phyloP scores from a whole-genome alignment of 176 grass and related monocot genomes.

The Musa troglodytarum region DNA sequence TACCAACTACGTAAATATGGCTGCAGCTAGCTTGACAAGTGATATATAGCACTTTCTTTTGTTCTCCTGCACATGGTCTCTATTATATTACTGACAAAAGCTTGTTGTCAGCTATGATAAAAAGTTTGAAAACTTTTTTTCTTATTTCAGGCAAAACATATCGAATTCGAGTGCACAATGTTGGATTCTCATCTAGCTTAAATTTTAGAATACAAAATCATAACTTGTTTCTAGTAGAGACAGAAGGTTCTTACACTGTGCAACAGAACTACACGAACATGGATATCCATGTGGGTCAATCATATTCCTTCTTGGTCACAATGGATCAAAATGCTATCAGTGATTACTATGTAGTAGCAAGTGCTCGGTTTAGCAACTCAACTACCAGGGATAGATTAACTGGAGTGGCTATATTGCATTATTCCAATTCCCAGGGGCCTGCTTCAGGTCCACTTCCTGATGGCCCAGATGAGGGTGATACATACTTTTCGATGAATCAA shows the following conservation, averaged over 20 bases:
- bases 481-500: slow-evolving; percentile 78
- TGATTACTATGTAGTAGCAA: slow-evolving; percentile 83
- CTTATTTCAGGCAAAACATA: slow-evolving; percentile 69
- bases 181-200: slow-evolving; percentile 65
- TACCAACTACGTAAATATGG: too few relatives aligned
- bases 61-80: not conserved
- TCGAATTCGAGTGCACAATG: slow-evolving; percentile 79
- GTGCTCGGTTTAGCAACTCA: slow-evolving; percentile 48
- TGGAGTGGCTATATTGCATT: slow-evolving; percentile 70
- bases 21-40: not conserved
- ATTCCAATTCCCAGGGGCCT: slow-evolving; percentile 69
- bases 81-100: not conserved
- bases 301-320: slow-evolving; percentile 78
- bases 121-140: not conserved
- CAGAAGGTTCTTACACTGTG: slow-evolving; percentile 86
- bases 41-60: not conserved
- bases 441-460: slow-evolving; percentile 69
- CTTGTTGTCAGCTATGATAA: too few relatives aligned
- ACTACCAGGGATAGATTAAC: slow-evolving; percentile 43
- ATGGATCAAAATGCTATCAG: slow-evolving; percentile 83
- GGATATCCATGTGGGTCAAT: slow-evolving; percentile 95
- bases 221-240: slow-evolving; percentile 69
- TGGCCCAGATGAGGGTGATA: slow-evolving; percentile 73
- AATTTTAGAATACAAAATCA: slow-evolving; percentile 93
- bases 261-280: slow-evolving; percentile 90